Evolutionary conservation across 768 basidiomycete genomes (phyloP).

Genomic region (Psilocybe cyanescens): DNA sequence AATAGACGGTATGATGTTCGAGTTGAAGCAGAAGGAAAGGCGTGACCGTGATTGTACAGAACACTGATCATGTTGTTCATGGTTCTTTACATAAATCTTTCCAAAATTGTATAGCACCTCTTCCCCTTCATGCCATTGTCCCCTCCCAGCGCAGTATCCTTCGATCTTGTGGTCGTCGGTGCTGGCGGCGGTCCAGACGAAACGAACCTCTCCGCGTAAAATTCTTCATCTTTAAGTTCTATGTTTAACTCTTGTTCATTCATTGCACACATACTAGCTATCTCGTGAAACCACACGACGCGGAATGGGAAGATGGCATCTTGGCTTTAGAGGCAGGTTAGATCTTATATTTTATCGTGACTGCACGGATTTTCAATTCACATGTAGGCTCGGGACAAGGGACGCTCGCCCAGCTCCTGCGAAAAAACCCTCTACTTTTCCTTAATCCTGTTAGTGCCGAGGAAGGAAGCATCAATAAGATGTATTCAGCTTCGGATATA

Average conservation of each 20-base stretch:
- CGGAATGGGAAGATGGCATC: constrained; percentile 80
- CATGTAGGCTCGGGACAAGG: constrained; percentile 83
- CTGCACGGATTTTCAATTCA: not conserved
- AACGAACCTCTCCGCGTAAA: constrained; percentile 85
- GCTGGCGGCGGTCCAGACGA: constrained; percentile 91
- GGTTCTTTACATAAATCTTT: constrained; percentile 9
- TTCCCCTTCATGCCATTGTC: constrained; percentile 10
- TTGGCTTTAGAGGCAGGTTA: constrained; percentile 88
- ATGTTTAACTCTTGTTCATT: constrained; percentile 18
- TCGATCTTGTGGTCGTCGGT: constrained; percentile 79
- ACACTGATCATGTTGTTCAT: not conserved
- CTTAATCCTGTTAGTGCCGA: constrained; percentile 26
- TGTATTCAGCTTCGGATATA: constrained; percentile 48
- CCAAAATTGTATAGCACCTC: constrained; percentile 5
- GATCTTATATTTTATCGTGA: constrained; percentile 20
- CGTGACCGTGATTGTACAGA: constrained; percentile 13
- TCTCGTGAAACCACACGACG: constrained; percentile 72
- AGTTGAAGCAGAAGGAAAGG: not conserved
- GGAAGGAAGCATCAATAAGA: constrained; percentile 21
- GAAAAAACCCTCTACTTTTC: constrained; percentile 60
- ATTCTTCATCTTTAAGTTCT: constrained; percentile 20
- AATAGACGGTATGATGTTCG: not conserved
- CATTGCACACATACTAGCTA: constrained; percentile 56
- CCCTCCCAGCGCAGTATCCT: constrained; percentile 37
- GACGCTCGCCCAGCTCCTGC: constrained; percentile 66